Base-by-base conservation (phyloP, 2,329 filamentous ascomycete genomes). In the Geosmithia flava region DNA sequence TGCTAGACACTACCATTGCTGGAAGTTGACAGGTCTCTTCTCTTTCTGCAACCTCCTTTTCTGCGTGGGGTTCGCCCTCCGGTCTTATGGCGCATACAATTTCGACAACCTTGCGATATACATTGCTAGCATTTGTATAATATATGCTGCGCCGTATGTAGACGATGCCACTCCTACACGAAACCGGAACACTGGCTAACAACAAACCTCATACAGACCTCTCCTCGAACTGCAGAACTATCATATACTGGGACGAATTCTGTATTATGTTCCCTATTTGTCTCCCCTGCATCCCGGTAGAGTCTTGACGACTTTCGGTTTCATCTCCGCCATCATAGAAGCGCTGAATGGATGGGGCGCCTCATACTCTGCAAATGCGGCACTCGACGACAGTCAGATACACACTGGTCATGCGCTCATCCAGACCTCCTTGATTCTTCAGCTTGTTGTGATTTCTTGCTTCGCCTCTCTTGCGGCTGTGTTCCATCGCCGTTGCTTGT, bases 141-240 rank as follows among this genome's bases (percentile, higher is more conserved):
- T 59, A 27, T 65, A 66, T 50, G 62, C 61, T 15, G 58, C 60
- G 1, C 63, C 63, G 59, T 64, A 54, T 51, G 61, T 52, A 27
- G 15, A 15, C 7, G 39, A 7, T 19, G 17, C 7, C 6, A 41
- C 15, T 16, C 39, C 15, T 16, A n/a, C n/a, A 16, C 17, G 39
- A 16, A 16, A 41, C 39, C 6, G n/a, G 7, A 7, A 41, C 39
- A 6, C 5, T 41, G 39, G 39, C 39, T 41, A 16, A 41, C n/a
- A 7, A 16, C 7, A 6, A 29, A 5, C 17, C 23, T 5, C 17
- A 6, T 8, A 6, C 43, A 74, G 73, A 16, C 79, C 79, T 0
- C 66, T 81, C 2, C 71, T 81, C 41, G 77, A 79, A 47, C 67
- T 78, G 3, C 70, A 75, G 48, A 80, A 82, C 56, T 83, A 82